Evolutionary conservation across 345 rosid species (phyloP).

Genomic region (Citrus inodora): DNA sequence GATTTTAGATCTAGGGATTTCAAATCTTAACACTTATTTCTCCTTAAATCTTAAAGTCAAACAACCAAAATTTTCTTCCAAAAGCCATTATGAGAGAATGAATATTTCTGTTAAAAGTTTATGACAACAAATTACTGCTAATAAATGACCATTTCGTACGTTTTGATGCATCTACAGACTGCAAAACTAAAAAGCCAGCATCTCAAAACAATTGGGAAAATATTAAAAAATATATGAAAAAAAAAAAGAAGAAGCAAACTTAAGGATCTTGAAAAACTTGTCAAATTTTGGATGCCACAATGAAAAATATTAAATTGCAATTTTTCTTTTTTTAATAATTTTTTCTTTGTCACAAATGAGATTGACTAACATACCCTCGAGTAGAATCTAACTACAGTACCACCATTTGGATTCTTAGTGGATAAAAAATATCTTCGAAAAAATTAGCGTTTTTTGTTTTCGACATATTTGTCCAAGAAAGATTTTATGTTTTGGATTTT

Average conservation of each 20-base stretch:
- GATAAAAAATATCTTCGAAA: not conserved
- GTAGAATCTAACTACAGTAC: not conserved
- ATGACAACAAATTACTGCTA: not conserved
- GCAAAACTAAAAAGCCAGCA: not conserved
- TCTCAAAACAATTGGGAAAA: too few species aligned
- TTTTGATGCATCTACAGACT: not conserved
- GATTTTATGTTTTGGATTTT: not conserved
- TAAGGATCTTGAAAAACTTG: not conserved
- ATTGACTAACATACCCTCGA: slow-evolving; percentile 9
- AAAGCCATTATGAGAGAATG: not conserved
- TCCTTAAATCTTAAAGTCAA: not conserved
- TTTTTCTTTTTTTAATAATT: too few species aligned
- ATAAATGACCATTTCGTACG: not conserved
- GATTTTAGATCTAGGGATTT: not conserved
- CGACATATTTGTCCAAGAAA: not conserved
- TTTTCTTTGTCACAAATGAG: not conserved
- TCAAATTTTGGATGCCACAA: not conserved
- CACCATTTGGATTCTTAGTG: not conserved
- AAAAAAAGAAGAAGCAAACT: too few species aligned
- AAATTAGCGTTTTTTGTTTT: slow-evolving; percentile 4
- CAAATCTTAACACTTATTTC: not conserved
- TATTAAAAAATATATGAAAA: too few species aligned
- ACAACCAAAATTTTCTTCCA: not conserved
- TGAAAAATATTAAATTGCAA: slow-evolving; percentile 26
- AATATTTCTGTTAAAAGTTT: not conserved